Base-by-base conservation (phyloP, 2,329 filamentous ascomycete genomes). In the Cladosporium austrohemisphaericum region DNA sequence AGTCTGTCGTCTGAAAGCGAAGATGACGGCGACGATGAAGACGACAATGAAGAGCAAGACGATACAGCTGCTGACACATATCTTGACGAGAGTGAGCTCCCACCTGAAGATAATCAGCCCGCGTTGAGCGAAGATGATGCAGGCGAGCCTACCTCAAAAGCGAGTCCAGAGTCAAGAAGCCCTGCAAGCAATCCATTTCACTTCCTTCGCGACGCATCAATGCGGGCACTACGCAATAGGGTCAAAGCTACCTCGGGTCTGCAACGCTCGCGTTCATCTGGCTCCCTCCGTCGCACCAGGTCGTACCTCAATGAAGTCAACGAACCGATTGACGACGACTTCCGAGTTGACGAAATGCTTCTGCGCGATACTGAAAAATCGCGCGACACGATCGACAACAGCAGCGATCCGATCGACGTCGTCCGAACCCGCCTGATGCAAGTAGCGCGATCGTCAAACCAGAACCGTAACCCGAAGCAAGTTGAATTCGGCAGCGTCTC, bases 291-390 rank as follows among this genome's bases (percentile, higher is more conserved):
- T 4, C 33, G 50, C 11, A 22, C 22, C n/a, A 43, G 28, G 7
- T 37, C 46, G 8, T 52, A 46, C 16, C 35, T 60, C 20, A 59
- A 60, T 8, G 60, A 61, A 48, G 55, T 61, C 22, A 36, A 56
- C 25, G 61, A 63, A 38, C 47, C 47, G 14, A 60, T 62, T 28
- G 23, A 52, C 13, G 55, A 61, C n/a, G 47, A 50, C 23, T 36
- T 36, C 16, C 22, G 16, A 4, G 7, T 50, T 13, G 32, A 51
- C 5, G 49, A 46, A 11, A 41, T 49, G 46, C 19, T 49, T 18
- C 13, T 47, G 10, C 33, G 16, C 18, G 36, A 50, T 20, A 41
- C 20, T 25, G 10, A 3, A 23, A 19, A 5, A 11, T 19, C 35
- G 13, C 4, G 14, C 14, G 35, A 11, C 5, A 19, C 35, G n/a